These are phyloP conservation scores for Petunia secreta DNA, from an alignment of 257 asterid species.

Conservation along the genomic window DNA sequence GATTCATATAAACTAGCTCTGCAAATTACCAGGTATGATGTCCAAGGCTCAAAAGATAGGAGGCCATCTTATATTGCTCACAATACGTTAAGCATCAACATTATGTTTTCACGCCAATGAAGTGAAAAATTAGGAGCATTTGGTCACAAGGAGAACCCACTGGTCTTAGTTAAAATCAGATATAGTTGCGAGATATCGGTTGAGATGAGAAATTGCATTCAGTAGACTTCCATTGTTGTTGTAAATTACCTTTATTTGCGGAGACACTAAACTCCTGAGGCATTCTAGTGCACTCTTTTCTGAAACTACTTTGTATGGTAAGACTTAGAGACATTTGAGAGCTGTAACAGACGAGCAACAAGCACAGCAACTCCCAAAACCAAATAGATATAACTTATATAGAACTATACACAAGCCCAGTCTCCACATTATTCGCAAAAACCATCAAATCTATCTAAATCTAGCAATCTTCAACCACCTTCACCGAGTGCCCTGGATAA, in stretches of 20 bases:
- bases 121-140: not conserved
- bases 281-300: no score
- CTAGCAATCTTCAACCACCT: slow-evolving; percentile 14
- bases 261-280: no score
- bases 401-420: slow-evolving; percentile 25
- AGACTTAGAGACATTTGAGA: no score
- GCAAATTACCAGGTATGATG: no score
- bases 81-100: not conserved
- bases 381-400: slow-evolving; percentile 14
- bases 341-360: not conserved
- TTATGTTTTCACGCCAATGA: not conserved
- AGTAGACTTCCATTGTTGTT: not conserved
- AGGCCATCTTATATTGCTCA: not conserved
- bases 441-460: slow-evolving; percentile 6
- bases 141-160: not conserved
- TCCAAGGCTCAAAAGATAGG: not conserved
- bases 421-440: slow-evolving; percentile 16
- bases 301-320: no score
- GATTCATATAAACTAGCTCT: no score
- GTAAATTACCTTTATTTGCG: not conserved
- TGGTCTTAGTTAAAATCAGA: not conserved
- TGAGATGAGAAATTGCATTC: not conserved
- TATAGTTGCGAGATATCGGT: not conserved
- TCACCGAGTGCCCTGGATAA: slow-evolving; percentile 2
- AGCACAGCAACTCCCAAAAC: not conserved